phyloP scores from a whole-genome alignment of 257 asterid species.

The Avicennia marina region DNA sequence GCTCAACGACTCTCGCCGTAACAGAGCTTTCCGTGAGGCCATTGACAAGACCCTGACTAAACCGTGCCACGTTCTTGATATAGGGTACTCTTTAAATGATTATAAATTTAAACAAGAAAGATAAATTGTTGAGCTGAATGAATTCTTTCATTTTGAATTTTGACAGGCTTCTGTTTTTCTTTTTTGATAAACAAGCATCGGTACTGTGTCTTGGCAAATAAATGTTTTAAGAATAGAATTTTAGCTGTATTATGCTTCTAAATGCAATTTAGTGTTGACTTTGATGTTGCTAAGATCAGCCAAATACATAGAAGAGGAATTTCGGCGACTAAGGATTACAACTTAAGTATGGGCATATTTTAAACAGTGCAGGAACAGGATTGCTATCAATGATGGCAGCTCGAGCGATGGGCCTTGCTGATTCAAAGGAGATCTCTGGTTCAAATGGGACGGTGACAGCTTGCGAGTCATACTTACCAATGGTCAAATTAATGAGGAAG shows the following conservation, averaged over 20 bases:
- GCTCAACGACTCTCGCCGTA: constrained; percentile 84
- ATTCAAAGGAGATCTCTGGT: constrained; percentile 24
- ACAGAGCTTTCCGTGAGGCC: constrained; percentile 65
- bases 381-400: constrained; percentile 92
- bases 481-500: constrained; percentile 79
- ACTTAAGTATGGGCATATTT: constrained; percentile 2
- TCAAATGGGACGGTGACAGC: constrained; percentile 70
- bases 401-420: constrained; percentile 56
- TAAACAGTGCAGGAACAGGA: constrained; percentile 91
- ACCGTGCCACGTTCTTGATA: constrained; percentile 95
- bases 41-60: constrained; percentile 66
- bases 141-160: neutral
- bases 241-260: constrained; percentile 7
- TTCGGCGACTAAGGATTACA: neutral
- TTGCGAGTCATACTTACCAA: constrained; percentile 95
- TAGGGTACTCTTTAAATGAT: constrained; percentile 53
- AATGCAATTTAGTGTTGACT: neutral
- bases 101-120: too few relatives aligned
- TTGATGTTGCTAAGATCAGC: too few relatives aligned
- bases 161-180: too few relatives aligned
- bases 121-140: neutral
- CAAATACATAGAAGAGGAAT: neutral
- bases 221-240: neutral
- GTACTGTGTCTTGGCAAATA: neutral
- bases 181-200: neutral